Evolutionary conservation across 352 stramenopile genomes (phyloP).

Genomic region (Globisporangium orthogonon): DNA sequence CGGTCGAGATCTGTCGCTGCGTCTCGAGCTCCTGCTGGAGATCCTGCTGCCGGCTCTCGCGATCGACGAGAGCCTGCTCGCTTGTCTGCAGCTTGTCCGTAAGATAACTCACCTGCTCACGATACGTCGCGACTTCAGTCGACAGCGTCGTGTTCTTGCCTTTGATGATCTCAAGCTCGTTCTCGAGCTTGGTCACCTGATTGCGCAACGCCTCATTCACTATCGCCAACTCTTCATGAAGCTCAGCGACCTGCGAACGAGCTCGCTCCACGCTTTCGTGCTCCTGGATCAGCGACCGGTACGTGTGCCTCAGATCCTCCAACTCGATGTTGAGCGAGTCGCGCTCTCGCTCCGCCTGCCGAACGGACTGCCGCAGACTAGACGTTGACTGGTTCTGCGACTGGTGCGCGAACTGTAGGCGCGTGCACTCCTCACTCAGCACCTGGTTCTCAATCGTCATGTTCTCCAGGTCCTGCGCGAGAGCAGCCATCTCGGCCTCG

Average conservation of each 20-base stretch:
- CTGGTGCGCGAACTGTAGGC: constrained; percentile 48
- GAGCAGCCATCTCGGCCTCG: constrained; percentile 51
- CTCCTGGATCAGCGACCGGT: constrained; percentile 65
- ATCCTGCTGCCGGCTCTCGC: constrained; percentile 18
- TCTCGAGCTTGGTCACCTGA: constrained; percentile 49
- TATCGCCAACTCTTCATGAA: constrained; percentile 49
- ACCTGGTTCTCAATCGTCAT: constrained; percentile 87
- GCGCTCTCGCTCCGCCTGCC: constrained; percentile 55
- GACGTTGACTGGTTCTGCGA: constrained; percentile 42
- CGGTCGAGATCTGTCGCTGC: constrained; percentile 62
- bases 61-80: constrained; percentile 33
- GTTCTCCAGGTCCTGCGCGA: constrained; percentile 78
- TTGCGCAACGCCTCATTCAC: constrained; percentile 67
- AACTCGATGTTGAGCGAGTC: constrained; percentile 71
- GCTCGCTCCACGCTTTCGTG: constrained; percentile 63
- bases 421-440: constrained; percentile 72
- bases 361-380: constrained; percentile 47
- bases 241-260: constrained; percentile 37
- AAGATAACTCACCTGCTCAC: constrained; percentile 77
- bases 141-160: constrained; percentile 52
- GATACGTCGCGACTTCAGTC: constrained; percentile 52
- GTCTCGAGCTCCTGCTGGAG: constrained; percentile 39
- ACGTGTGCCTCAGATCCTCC: constrained; percentile 70
- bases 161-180: constrained; percentile 39
- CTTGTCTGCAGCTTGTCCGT: constrained; percentile 60